phyloP scores from a whole-genome alignment of 805 yeast genomes.

The Saturnispora hagleri region DNA sequence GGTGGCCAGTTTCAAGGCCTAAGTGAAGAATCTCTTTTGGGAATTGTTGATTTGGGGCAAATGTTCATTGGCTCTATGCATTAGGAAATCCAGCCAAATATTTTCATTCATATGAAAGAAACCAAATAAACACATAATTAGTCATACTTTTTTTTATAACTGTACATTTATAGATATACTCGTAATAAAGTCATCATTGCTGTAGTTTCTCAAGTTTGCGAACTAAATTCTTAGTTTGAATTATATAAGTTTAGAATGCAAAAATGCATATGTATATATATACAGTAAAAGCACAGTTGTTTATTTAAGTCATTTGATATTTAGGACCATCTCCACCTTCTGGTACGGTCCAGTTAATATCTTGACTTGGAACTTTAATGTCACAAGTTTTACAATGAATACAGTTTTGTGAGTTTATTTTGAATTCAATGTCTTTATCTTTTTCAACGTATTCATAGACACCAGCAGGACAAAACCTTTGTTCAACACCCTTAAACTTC shows the following conservation, averaged over 20 bases:
- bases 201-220: not conserved
- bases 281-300: not conserved
- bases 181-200: not conserved
- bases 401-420: conserved; percentile 94
- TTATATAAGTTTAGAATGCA: not conserved
- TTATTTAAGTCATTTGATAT: conserved; percentile 58
- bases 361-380: conserved; percentile 91
- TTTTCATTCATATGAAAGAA: not conserved
- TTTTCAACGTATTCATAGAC: conserved; percentile 78
- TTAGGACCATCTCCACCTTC: conserved; percentile 99
- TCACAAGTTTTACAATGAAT: conserved; percentile 98
- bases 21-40: conserved; percentile 13
- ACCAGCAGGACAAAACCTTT: conserved; percentile 95
- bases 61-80: conserved; percentile 13
- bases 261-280: not conserved
- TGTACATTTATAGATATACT: not conserved
- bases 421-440: conserved; percentile 61
- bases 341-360: conserved; percentile 93
- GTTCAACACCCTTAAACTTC: conserved; percentile 77
- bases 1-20: conserved; percentile 20
- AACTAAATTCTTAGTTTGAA: not conserved
- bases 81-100: not conserved
- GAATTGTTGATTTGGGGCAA: conserved; percentile 22
- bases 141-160: not conserved
- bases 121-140: not conserved